Percentiles rank a stretch among this genome's conserved stretches.
Evolutionary conservation across 163 green algal species (phyloP).

Genomic region (Scenedesmus sp.): DNA sequence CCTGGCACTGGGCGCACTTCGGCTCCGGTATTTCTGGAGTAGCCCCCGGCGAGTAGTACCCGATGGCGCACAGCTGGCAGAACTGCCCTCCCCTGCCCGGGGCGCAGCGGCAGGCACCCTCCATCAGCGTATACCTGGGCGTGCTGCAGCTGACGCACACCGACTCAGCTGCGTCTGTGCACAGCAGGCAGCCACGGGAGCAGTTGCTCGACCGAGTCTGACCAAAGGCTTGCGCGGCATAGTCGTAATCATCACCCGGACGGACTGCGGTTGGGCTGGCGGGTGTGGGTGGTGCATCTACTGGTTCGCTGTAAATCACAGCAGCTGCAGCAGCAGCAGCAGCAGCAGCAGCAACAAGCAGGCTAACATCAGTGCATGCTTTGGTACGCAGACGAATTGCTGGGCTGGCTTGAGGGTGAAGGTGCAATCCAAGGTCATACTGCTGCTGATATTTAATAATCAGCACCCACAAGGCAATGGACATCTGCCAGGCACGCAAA

Average conservation of each 20-base stretch:
- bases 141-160: conserved; percentile 6
- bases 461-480: too few species aligned
- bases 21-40: neutral
- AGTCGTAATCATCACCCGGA: neutral
- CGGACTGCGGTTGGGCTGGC: neutral
- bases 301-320: neutral
- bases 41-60: neutral
- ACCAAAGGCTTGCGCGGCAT: neutral
- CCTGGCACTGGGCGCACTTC: neutral
- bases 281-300: neutral
- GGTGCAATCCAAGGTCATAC: too few species aligned
- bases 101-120: neutral
- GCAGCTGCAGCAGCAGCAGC: neutral
- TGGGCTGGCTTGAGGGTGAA: too few species aligned
- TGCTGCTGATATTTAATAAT: too few species aligned
- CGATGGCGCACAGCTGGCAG: conserved; percentile 2
- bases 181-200: conserved; percentile 2
- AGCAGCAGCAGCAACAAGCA: neutral
- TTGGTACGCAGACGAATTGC: too few species aligned
- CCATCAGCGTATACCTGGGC: neutral
- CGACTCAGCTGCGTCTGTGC: neutral
- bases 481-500: too few species aligned
- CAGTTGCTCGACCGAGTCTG: neutral
- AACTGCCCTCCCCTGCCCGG: neutral
- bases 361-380: too few species aligned